phyloP scores from a whole-genome alignment of 169 alveolate genomes.

The Cryptosporidium xiaoi region DNA sequence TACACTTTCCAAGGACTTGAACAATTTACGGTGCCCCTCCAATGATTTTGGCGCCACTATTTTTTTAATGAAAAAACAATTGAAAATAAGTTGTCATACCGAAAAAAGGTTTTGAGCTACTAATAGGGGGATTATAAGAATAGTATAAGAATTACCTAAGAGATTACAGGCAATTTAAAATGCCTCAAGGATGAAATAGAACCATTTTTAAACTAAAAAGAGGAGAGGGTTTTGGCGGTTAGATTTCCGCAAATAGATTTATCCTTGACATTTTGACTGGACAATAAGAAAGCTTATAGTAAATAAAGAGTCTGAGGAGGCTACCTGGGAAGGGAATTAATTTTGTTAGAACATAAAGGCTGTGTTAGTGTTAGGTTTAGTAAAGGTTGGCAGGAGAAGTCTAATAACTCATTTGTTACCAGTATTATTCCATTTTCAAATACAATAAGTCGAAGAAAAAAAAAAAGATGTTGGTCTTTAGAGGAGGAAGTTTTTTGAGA shows the following conservation, averaged over 20 bases:
- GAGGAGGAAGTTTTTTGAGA: conserved; percentile 64
- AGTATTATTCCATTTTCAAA: no score
- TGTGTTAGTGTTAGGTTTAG: no score
- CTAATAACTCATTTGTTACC: no score
- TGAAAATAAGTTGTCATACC: not conserved
- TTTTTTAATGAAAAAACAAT: not conserved
- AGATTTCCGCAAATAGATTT: conserved; percentile 2
- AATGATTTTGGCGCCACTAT: not conserved
- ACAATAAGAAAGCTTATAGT: not conserved
- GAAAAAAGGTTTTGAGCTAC: no score
- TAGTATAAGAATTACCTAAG: not conserved
- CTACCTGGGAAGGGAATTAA: no score
- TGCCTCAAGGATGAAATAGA: not conserved
- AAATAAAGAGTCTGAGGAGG: no score
- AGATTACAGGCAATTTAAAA: not conserved
- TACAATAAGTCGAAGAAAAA: no score
- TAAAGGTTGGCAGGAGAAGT: no score
- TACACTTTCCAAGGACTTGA: no score
- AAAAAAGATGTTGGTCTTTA: conserved; percentile 15
- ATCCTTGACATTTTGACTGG: conserved; percentile 8
- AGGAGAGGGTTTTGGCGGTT: not conserved
- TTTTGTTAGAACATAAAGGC: no score
- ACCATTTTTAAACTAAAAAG: not conserved
- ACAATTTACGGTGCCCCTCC: not conserved
- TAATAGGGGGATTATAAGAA: not conserved